Evolutionary conservation across 176 grass and related monocot genomes (phyloP), one percentile per base, ranked within the genome.

Genomic region (Aegilops longissima): DNA sequence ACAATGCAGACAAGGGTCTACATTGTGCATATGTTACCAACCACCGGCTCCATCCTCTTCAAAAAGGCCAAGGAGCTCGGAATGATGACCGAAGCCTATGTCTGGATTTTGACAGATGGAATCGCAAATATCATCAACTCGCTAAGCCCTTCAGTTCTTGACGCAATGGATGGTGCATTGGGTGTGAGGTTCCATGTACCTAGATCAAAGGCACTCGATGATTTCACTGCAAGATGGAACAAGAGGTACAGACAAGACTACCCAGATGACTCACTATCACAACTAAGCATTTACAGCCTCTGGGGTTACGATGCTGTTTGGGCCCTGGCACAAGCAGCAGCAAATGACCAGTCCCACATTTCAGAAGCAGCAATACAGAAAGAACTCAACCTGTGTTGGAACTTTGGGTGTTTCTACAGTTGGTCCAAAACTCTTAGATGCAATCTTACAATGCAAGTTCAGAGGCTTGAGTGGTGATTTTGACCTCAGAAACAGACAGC

Each of bases 271-370:
- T 20, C 69, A 7, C 49, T 82, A 29, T 33, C 27, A 0, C 23
- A 85, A 16, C 30, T 83, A 33, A 83, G 73, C 70, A 85, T 77
- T 10, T 89, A 85, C 9, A 77, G 58, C 5, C 62, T 94, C 11
- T 81, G 86, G 92, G 80, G 88, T 18, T 94, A 97, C 5, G 88
- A 94, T 81, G 80, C 90, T 0, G 80, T 84, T 14, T 97, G 95
- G 95, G 86, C 95, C 5, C 14, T 94, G 51, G 92, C 88, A 40
- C 80, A 77, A 59, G 94, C 92, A 78, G 83, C 62, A 30, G 92
- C 94, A 39, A 81, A 74, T 45, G 45, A 54, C 14, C 16, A 54
- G 24, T 3, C 12, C 2, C 7, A 20, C 74, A 65, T 62, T 21
- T 35, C 31, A 61, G 58, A 51, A 62, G 56, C 1, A 86, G 59